phyloP scores from a whole-genome alignment of 495 filamentous ascomycete species.

The Xylaria longipes region DNA sequence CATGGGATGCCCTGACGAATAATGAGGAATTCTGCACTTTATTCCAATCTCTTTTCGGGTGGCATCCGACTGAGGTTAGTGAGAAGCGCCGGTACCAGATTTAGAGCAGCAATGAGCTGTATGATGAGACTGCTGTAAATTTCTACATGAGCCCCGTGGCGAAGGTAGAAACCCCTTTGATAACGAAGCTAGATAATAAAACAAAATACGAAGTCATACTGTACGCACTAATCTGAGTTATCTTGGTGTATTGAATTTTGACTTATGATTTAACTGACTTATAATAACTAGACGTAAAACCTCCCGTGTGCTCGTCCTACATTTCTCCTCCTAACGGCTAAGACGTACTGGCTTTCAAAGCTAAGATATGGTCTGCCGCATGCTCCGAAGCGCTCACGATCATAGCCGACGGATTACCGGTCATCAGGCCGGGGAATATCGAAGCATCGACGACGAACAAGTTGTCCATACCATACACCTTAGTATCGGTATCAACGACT shows the following conservation, averaged over 20 bases:
- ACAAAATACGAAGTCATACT: background rate
- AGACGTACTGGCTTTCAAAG: conserved; percentile 31
- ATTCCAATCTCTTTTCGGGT: background rate
- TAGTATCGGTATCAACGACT: conserved; percentile 62
- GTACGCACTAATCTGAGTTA: background rate
- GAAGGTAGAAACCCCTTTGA: background rate
- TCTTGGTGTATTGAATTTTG: background rate
- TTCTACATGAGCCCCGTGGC: background rate
- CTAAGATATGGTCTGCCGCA: conserved; percentile 59
- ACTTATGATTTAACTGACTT: background rate
- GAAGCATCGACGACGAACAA: conserved; percentile 48
- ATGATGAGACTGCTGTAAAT: background rate
- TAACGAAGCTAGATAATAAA: background rate
- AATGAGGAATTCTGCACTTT: background rate
- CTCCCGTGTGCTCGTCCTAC: background rate
- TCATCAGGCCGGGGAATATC: conserved; percentile 54
- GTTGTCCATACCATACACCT: conserved; percentile 64
- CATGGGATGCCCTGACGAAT: background rate
- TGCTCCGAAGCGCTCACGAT: conserved; percentile 61
- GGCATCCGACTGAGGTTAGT: background rate
- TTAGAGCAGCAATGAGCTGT: background rate
- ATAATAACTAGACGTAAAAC: background rate
- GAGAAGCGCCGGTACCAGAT: background rate
- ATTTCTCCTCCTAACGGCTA: background rate
- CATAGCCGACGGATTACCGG: conserved; percentile 60